Evolutionary conservation across 768 basidiomycete genomes (phyloP), one percentile per base, ranked within the genome.

Genomic region (Russula foetens): DNA sequence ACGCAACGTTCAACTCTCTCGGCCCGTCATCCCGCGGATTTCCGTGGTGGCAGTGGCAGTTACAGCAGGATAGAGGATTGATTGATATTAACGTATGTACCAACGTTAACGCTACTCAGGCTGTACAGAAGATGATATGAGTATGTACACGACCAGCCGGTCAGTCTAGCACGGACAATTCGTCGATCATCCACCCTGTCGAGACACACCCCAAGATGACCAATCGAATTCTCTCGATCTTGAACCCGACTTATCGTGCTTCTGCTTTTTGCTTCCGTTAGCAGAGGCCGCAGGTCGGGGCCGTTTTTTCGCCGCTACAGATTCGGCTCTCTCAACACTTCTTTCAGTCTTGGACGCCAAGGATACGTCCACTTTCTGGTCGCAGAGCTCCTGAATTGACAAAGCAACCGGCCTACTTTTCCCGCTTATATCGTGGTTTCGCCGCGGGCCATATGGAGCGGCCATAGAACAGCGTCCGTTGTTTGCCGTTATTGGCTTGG

Each of bases 251-350:
- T 19, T 11, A 29, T 26, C 54, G 15, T 21, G 28, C n/a, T 39
- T 31, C 33, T n/a, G n/a, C n/a, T 21, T 54, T 39, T 51, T 56
- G 33, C 56, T 58, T 58, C 56, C 51, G 38, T 7, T 12, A 45
- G 35, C n/a, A 12, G 54, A 28, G 21, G 11, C 43, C 21, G n/a
- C 29, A 38, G 7, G 33, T 33, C 28, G 41, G 7, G 17, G 29
- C 45, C 60, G 49, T 39, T 43, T 57, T 47, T 38, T 56, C 31
- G 29, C 59, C 53, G 29, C 47, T 31, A 33, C 48, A 26, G 48
- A 43, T 50, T 45, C 33, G 19, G 33, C 26, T 29, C 14, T 41
- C 14, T 26, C 46, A 15, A 29, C 7, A 28, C 41, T 26, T 44
- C 59, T 53, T 46, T 43, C 31, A 12, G 11, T 47, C 38, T 29